Conservation (phyloP, 2,329 filamentous ascomycete species). For the Pseudogymnoascus sp. region DNA sequence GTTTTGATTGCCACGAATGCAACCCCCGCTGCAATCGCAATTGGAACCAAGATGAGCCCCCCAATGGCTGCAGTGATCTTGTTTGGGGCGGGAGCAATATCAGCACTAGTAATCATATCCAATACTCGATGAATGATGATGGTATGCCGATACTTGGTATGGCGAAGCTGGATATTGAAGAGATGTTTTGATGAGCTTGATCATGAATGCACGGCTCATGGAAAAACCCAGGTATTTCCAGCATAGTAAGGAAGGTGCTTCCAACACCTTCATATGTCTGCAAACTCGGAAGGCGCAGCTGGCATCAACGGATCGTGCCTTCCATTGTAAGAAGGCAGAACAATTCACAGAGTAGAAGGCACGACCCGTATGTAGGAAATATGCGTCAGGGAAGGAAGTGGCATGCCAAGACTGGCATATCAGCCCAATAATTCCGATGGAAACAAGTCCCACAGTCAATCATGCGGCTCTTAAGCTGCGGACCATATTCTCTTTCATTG, state of each 20-base stretch:
- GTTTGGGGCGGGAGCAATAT: conserved; percentile 21
- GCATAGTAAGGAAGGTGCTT: neutral
- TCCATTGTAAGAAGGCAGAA: neutral
- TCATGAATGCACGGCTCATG: neutral
- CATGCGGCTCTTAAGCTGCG: conserved; percentile 36
- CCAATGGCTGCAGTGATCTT: conserved; percentile 35
- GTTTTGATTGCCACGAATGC: conserved; percentile 28
- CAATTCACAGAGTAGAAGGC: neutral
- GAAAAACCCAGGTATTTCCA: neutral
- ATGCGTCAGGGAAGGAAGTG: neutral
- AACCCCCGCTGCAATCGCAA: conserved; percentile 32
- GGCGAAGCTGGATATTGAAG: neutral
- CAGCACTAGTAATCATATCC: conserved; percentile 27
- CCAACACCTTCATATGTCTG: neutral
- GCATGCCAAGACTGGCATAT: neutral
- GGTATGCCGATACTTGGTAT: conserved; percentile 5
- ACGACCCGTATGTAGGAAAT: neutral
- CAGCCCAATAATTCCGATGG: neutral
- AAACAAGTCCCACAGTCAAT: neutral
- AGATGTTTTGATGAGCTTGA: neutral
- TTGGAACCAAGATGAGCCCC: conserved; percentile 40
- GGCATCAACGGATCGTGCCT: neutral
- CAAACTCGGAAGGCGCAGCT: neutral
- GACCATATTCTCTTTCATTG: conserved; percentile 51
- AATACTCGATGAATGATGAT: conserved; percentile 17